A percentile compares a stretch with the other conserved stretches of the same genome.
phyloP scores from a whole-genome alignment of 495 filamentous ascomycete genomes.

The Chaetomium tenue region DNA sequence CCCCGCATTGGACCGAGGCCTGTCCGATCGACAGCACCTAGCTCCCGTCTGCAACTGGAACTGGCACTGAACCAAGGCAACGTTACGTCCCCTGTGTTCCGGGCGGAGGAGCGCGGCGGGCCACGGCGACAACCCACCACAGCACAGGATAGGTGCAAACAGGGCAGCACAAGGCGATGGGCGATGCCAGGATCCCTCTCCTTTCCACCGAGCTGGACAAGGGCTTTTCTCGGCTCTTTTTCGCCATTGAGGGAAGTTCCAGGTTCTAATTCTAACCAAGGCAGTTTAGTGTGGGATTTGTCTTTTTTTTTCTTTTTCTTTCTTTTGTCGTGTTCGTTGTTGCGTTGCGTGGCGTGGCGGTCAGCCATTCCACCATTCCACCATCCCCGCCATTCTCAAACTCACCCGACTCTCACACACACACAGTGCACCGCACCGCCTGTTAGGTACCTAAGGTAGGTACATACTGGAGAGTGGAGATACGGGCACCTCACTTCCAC shows the following conservation, averaged over 20 bases:
- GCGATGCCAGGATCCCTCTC: neutral
- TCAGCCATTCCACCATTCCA: neutral
- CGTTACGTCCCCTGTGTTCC: constrained; percentile 27
- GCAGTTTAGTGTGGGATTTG: neutral
- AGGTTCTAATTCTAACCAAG: too few species aligned
- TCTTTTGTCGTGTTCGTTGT: neutral
- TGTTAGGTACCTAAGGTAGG: too few species aligned
- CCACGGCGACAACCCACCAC: neutral
- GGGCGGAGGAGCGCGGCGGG: constrained; percentile 13
- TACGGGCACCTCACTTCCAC: too few species aligned
- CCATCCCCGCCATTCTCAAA: too few species aligned
- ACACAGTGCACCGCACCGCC: too few species aligned
- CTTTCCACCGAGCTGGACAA: constrained; percentile 9
- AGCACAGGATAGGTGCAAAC: neutral
- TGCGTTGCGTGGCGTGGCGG: neutral
- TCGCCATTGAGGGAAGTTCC: too few species aligned
- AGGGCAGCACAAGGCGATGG: too few species aligned
- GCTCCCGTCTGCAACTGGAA: constrained; percentile 8
- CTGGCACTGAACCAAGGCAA: constrained; percentile 25
- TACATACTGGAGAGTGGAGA: too few species aligned
- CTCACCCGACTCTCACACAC: too few species aligned
- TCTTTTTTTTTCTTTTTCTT: too few species aligned
- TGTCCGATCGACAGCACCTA: constrained; percentile 9
- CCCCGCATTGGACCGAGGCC: constrained; percentile 1
- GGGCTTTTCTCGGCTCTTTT: neutral